Percentiles rank a stretch among this genome's conserved stretches.
Conservation (phyloP, 371 early-diverging fungal genomes). For the Syncephalis plumigaleata region DNA sequence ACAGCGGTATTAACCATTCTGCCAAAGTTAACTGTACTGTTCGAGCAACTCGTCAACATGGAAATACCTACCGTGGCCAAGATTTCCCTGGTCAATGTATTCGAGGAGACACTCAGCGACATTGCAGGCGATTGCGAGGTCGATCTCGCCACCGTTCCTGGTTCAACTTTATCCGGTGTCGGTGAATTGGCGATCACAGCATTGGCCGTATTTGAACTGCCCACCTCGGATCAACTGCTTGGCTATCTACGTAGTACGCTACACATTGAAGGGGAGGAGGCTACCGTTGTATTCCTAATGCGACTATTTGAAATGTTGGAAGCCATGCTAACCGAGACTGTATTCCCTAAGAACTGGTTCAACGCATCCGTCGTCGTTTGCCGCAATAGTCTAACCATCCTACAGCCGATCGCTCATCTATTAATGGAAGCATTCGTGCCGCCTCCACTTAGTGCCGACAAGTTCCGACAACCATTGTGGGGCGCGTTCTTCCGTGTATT, state of each 20-base stretch:
- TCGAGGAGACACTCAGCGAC: too few relatives aligned
- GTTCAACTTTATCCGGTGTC: slow-evolving; percentile 23
- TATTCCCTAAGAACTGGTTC: slow-evolving; percentile 33
- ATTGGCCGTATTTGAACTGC: slow-evolving; percentile 22
- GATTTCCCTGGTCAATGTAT: too few relatives aligned
- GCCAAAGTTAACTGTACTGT: too few relatives aligned
- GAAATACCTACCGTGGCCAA: too few relatives aligned
- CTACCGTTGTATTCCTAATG: slow-evolving; percentile 26
- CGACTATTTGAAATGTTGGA: slow-evolving; percentile 28
- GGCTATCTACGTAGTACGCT: slow-evolving; percentile 14
- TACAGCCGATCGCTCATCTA: slow-evolving; percentile 27
- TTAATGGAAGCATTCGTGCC: slow-evolving; percentile 28
- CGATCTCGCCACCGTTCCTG: slow-evolving; percentile 1
- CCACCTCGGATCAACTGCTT: slow-evolving; percentile 21
- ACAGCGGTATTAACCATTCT: too few relatives aligned
- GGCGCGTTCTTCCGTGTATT: slow-evolving; percentile 29
- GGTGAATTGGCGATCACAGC: slow-evolving; percentile 24
- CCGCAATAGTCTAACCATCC: neutral
- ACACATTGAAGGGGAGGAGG: slow-evolving; percentile 22
- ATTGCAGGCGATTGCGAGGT: too few relatives aligned
- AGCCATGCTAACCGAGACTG: slow-evolving; percentile 25
- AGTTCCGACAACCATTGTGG: slow-evolving; percentile 23
- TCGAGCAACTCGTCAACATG: too few relatives aligned
- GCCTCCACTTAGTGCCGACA: slow-evolving; percentile 4
- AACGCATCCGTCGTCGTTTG: slow-evolving; percentile 18